Evolutionary conservation across 1,284 basidiomycete species (phyloP).

Genomic region (Takashimella tepidaria): DNA sequence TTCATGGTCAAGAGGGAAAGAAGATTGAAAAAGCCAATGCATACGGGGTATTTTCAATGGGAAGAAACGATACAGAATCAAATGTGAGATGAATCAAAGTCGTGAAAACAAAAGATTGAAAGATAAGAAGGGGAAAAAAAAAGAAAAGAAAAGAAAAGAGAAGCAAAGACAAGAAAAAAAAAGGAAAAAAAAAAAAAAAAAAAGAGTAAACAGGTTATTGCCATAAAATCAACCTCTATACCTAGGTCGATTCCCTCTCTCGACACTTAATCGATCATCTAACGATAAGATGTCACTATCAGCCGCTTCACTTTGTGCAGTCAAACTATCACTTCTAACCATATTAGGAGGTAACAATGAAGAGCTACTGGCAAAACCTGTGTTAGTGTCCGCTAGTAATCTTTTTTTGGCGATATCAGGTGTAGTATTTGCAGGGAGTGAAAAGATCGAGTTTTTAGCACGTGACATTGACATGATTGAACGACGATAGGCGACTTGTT

Average conservation of each 20-base stretch:
- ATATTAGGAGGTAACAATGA: not conserved
- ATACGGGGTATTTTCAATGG: too few species aligned
- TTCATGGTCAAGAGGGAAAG: too few species aligned
- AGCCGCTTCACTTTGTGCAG: constrained; percentile 14
- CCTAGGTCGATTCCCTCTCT: constrained; percentile 4
- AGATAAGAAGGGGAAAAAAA: too few species aligned
- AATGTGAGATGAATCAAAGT: too few species aligned
- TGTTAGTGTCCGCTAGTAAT: not conserved
- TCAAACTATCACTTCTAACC: not conserved
- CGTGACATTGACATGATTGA: constrained; percentile 48
- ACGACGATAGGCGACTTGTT: constrained; percentile 52
- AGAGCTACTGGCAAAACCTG: not conserved
- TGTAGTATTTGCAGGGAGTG: constrained; percentile 26
- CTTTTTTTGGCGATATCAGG: not conserved
- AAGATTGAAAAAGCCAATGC: too few species aligned
- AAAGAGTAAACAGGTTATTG: too few species aligned
- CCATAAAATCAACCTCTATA: constrained; percentile 2
- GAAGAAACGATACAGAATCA: too few species aligned
- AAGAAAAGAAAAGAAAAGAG: too few species aligned
- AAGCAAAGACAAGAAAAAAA: too few species aligned
- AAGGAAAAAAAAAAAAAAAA: too few species aligned
- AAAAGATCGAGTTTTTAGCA: constrained; percentile 43
- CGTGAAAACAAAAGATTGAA: too few species aligned
- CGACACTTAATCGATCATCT: constrained; percentile 1
- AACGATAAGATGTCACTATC: constrained; percentile 26